These are phyloP conservation scores for Candida khao-thaluensis DNA, from an alignment of 805 yeast genomes.

Conservation along the genomic window DNA sequence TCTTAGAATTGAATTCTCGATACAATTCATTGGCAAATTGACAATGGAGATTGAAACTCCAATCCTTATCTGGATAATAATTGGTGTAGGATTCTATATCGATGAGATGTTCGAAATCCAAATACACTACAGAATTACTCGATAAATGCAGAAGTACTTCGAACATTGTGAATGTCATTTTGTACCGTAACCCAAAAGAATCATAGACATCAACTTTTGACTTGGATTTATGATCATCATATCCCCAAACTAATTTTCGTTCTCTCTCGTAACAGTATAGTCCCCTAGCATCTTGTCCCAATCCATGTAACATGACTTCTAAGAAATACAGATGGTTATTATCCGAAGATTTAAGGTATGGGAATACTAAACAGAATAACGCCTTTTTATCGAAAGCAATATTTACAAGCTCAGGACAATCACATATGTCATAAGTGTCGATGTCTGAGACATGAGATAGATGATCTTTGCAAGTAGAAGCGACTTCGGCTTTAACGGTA, in stretches of 20 bases:
- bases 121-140: not conserved
- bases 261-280: slow-evolving; percentile 29
- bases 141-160: not conserved
- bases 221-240: not conserved
- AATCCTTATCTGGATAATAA: not conserved
- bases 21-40: too few relatives aligned
- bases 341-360: not conserved
- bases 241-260: slow-evolving; percentile 16
- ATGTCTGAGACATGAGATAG: not conserved
- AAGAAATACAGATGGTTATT: not conserved
- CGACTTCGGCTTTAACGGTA: not conserved
- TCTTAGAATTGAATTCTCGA: not conserved
- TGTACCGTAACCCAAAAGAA: slow-evolving; percentile 4
- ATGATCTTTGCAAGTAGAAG: not conserved
- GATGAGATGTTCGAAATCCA: not conserved
- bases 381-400: not conserved
- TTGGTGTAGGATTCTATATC: not conserved
- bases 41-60: not conserved
- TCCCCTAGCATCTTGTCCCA: slow-evolving; percentile 12
- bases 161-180: not conserved
- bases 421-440: not conserved
- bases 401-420: not conserved
- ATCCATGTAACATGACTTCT: not conserved
- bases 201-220: not conserved
- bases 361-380: not conserved